A percentile compares a stretch with the other conserved stretches of the same genome.
These are phyloP conservation scores for Paxillus rubicundulus DNA, from an alignment of 768 basidiomycete genomes.

Conservation along the genomic window DNA sequence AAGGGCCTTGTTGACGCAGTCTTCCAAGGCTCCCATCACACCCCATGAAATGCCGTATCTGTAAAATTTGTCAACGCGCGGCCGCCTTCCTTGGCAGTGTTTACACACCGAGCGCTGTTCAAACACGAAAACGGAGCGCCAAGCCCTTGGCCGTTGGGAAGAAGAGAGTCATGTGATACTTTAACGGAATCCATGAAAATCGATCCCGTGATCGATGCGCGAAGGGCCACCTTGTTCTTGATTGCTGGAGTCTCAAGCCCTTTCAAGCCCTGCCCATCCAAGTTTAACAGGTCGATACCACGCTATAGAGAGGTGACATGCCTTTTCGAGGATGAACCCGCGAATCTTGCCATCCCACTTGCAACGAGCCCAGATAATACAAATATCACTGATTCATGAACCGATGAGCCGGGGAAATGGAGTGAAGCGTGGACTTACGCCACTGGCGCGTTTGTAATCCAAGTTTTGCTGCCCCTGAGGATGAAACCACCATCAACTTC, in stretches of 20 bases:
- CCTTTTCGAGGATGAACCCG: slow-evolving; percentile 91
- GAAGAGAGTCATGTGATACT: slow-evolving; percentile 69
- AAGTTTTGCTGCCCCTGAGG: slow-evolving; percentile 91
- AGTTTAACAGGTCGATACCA: not conserved
- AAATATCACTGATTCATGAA: slow-evolving; percentile 61
- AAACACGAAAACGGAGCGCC: slow-evolving; percentile 88
- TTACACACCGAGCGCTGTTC: slow-evolving; percentile 71
- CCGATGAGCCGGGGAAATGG: slow-evolving; percentile 7
- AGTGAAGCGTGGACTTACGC: slow-evolving; percentile 52
- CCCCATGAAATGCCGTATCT: slow-evolving; percentile 93
- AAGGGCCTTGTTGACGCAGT: slow-evolving; percentile 76
- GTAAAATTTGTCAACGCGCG: not conserved
- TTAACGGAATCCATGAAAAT: slow-evolving; percentile 90
- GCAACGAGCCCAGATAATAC: slow-evolving; percentile 92
- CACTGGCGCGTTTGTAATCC: slow-evolving; percentile 93
- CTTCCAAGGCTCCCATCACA: slow-evolving; percentile 93
- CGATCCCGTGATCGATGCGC: slow-evolving; percentile 80
- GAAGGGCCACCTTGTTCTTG: slow-evolving; percentile 90
- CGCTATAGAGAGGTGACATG: slow-evolving; percentile 18
- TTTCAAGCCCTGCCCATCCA: slow-evolving; percentile 58
- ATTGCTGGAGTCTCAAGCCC: slow-evolving; percentile 85
- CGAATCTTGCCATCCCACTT: slow-evolving; percentile 91
- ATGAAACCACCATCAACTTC: slow-evolving; percentile 84
- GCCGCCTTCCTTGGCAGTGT: not conserved
- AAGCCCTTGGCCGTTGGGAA: slow-evolving; percentile 77